These are phyloP conservation scores for Hyaloperonospora brassicae DNA, from an alignment of 352 stramenopile genomes.

Conservation along the genomic window DNA sequence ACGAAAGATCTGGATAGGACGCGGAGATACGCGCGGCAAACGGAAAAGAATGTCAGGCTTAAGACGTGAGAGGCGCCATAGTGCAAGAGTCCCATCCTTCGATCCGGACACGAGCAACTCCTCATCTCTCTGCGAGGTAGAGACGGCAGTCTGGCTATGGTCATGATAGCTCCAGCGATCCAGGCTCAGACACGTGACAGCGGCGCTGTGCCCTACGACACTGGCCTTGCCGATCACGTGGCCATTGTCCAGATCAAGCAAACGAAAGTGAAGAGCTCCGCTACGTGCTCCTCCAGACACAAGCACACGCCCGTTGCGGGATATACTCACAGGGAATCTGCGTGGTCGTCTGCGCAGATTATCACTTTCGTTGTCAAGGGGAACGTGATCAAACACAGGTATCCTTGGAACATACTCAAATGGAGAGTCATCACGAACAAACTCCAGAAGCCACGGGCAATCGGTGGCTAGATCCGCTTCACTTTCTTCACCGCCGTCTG, in stretches of 20 bases:
- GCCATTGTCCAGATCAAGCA: slow-evolving; percentile 74
- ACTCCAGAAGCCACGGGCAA: slow-evolving; percentile 65
- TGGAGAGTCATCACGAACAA: slow-evolving; percentile 58
- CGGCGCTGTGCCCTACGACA: slow-evolving; percentile 59
- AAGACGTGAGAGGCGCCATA: slow-evolving; percentile 67
- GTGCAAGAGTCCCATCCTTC: slow-evolving; percentile 50
- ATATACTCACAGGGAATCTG: slow-evolving; percentile 55
- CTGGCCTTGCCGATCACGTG: slow-evolving; percentile 78
- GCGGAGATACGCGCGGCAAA: slow-evolving; percentile 55
- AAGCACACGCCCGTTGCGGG: slow-evolving; percentile 62
- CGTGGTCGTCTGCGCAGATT: slow-evolving; percentile 4
- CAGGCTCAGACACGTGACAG: slow-evolving; percentile 65
- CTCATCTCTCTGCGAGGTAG: slow-evolving; percentile 50
- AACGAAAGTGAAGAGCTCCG: slow-evolving; percentile 64
- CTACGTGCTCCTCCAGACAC: slow-evolving; percentile 63
- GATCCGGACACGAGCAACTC: slow-evolving; percentile 69
- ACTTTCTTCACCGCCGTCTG: slow-evolving; percentile 3
- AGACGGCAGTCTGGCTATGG: slow-evolving; percentile 20
- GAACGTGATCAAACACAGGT: slow-evolving; percentile 55
- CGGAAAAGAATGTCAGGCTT: slow-evolving; percentile 72
- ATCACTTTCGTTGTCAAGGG: slow-evolving; percentile 13
- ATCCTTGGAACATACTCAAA: slow-evolving; percentile 78
- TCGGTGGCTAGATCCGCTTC: slow-evolving; percentile 12
- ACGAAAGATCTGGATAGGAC: slow-evolving; percentile 54
- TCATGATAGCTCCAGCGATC: slow-evolving; percentile 50